Conservation (phyloP, 805 yeast genomes). For the Gaillardinia entomophila region DNA sequence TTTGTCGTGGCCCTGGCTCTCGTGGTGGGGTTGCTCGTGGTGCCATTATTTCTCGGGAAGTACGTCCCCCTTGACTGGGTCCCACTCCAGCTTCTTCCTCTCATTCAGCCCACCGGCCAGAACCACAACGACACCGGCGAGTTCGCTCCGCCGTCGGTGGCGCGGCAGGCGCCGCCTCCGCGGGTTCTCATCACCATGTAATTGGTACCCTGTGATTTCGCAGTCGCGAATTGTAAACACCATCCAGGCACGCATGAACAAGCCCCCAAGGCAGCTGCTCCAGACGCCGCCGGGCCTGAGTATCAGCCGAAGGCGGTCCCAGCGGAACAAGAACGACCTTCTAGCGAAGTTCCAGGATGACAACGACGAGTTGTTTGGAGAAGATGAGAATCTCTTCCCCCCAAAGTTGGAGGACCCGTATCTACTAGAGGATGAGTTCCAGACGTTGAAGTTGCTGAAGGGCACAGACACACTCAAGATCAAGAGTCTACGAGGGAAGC, state of each 20-base stretch:
- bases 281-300: slow-evolving; percentile 3
- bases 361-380: slow-evolving; percentile 23
- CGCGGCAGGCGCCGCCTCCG: slow-evolving; percentile 28
- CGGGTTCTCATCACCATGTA: slow-evolving; percentile 8
- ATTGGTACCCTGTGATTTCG: background rate
- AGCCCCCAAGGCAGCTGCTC: slow-evolving; percentile 4
- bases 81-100: slow-evolving; percentile 10
- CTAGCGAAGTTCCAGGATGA: slow-evolving; percentile 17
- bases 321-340: slow-evolving; percentile 11
- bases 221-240: background rate
- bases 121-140: slow-evolving; percentile 64
- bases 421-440: slow-evolving; percentile 19
- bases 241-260: background rate
- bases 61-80: slow-evolving; percentile 2
- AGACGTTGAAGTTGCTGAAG: slow-evolving; percentile 13
- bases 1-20: slow-evolving; percentile 37
- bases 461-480: background rate
- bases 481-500: slow-evolving; percentile 1
- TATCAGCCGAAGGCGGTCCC: slow-evolving; percentile 2
- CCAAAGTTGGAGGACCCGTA: slow-evolving; percentile 5
- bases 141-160: slow-evolving; percentile 42
- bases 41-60: slow-evolving; percentile 40
- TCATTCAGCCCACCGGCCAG: slow-evolving; percentile 57
- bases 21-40: slow-evolving; percentile 36
- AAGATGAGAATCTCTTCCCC: slow-evolving; percentile 10